Base-by-base conservation (phyloP, 2,329 filamentous ascomycete genomes). In the Epichloe aotearoae region DNA sequence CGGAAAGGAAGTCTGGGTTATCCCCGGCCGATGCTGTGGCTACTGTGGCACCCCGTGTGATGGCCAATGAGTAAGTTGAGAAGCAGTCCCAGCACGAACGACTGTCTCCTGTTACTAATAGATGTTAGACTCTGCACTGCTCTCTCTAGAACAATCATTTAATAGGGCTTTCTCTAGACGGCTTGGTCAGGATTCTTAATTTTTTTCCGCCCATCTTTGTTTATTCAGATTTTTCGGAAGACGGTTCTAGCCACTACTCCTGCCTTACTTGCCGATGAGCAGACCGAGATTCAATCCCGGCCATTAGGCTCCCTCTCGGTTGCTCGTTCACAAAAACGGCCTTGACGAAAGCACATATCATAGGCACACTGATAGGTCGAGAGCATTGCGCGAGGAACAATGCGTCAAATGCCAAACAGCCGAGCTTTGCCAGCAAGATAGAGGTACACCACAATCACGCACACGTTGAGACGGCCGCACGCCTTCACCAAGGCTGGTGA, bases 1-100 rank as follows among this genome's bases (percentile, higher is more conserved):
- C 44, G 75, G 75, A 53, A 66, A 72, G 53, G 75, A 77, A 57
- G 72, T 74, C 42, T 79, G 75, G 75, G 75, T 79, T 23, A 74
- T 77, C 53, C 74, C 73, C 34, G 75, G 75, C 49, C 69, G 72
- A 51, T 64, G 65, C 47, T 79, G 75, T 58, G 69, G 70, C 34
- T 70, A 73, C 55, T 77, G 74, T 61, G 73, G 74, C 47, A 75
- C 73, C 23, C 69, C 71, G 4, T 68, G 66, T 45, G 64, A 64
- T 44, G 40, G 34, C 17, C 41, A 51, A 12, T 51, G 53, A 40
- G 45, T 41, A 20, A 53, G 36, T 26, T 12, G n/a, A 14, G 17
- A 12, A 43, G 34, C 14, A 4, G 7, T 26, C n/a, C 10, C 3
- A 12, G 10, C 15, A 38, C 5, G 26, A 38, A n/a, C 14, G 4